A percentile compares a stretch with the other conserved stretches of the same genome.
phyloP scores from a whole-genome alignment of 2,329 filamentous ascomycete genomes.

The Diaporthe ampelina region DNA sequence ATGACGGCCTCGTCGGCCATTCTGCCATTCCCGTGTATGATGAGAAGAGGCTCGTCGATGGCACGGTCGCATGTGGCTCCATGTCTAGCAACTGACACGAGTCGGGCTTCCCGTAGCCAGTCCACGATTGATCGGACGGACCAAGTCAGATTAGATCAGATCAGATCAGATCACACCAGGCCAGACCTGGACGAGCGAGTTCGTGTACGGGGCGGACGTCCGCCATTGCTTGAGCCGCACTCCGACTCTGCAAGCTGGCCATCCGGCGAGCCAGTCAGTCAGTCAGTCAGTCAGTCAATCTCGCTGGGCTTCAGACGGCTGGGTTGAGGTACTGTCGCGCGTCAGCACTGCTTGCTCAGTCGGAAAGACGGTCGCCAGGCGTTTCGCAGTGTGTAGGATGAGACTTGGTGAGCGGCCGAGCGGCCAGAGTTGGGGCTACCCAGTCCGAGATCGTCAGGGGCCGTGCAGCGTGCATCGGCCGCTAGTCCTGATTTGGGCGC shows the following conservation, averaged over 20 bases:
- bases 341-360: background rate
- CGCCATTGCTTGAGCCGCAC: background rate
- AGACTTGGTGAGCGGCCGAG: conserved; percentile 22
- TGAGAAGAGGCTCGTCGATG: background rate
- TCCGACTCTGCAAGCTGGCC: background rate
- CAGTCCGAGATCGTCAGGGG: conserved; percentile 20
- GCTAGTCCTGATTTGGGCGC: background rate
- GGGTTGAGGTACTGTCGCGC: background rate
- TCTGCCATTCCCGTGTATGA: background rate
- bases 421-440: conserved; percentile 15
- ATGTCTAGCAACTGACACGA: conserved; percentile 19
- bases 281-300: background rate
- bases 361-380: background rate
- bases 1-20: background rate
- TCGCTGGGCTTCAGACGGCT: background rate
- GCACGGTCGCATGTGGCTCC: conserved; percentile 20
- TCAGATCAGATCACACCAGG: background rate
- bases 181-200: conserved; percentile 4
- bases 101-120: conserved; percentile 3
- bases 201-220: background rate
- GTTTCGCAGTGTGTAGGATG: conserved; percentile 18
- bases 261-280: too few relatives aligned
- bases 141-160: conserved; percentile 14
- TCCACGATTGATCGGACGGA: conserved; percentile 10
- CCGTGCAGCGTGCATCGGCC: conserved; percentile 18